phyloP scores from a whole-genome alignment of 2,329 filamentous ascomycete species.

The Ophiostoma triangulosporum region DNA sequence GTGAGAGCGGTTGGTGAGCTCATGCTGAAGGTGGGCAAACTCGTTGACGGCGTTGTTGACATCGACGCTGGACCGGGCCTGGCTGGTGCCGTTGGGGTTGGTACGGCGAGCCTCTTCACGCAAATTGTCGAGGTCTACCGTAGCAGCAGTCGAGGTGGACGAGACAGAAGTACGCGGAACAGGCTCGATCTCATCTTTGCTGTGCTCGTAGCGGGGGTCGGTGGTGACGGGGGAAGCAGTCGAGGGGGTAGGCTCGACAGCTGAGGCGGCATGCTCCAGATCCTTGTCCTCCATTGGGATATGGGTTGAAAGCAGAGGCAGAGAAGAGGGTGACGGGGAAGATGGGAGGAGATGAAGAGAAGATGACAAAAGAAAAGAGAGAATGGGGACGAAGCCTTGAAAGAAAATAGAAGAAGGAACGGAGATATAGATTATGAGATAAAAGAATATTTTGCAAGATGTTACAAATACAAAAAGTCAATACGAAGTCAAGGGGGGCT shows the following conservation, averaged over 20 bases:
- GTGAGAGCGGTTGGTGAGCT: constrained; percentile 44
- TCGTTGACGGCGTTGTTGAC: constrained; percentile 56
- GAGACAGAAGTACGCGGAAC: constrained; percentile 12
- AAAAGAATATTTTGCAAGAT: too few relatives aligned
- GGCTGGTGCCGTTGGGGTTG: constrained; percentile 35
- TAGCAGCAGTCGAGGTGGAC: constrained; percentile 15
- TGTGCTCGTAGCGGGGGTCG: constrained; percentile 8
- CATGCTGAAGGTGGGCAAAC: constrained; percentile 52
- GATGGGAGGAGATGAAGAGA: too few relatives aligned
- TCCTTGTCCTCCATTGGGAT: constrained; percentile 15
- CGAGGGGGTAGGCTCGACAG: background rate
- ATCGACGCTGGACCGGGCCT: constrained; percentile 39
- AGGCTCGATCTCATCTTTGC: constrained; percentile 13
- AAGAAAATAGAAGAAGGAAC: too few relatives aligned
- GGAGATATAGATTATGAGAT: too few relatives aligned
- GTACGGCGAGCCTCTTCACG: constrained; percentile 28
- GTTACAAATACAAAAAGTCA: too few relatives aligned
- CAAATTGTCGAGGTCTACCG: constrained; percentile 24
- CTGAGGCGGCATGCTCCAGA: constrained; percentile 12
- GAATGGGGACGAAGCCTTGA: too few relatives aligned
- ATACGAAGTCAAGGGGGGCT: background rate
- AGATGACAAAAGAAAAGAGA: too few relatives aligned
- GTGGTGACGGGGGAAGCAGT: background rate
- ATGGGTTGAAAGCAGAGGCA: too few relatives aligned
- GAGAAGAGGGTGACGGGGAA: too few relatives aligned